phyloP scores from a whole-genome alignment of 116 monocot species.

The Papilionanthe hybrid region DNA sequence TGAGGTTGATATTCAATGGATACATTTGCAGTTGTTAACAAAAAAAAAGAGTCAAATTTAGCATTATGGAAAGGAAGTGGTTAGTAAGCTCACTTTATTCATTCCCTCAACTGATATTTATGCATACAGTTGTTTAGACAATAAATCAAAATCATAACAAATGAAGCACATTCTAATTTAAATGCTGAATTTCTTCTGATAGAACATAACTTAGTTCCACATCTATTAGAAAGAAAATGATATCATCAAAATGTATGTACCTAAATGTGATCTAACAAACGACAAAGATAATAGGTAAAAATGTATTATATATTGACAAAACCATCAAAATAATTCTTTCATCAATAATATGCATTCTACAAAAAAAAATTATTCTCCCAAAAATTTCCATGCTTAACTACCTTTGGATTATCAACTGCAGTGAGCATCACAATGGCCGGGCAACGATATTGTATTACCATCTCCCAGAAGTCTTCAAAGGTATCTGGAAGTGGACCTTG shows the following conservation, averaged over 20 bases:
- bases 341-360: background rate
- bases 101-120: too few relatives aligned
- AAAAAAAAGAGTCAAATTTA: too few relatives aligned
- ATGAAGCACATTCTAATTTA: background rate
- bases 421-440: constrained; percentile 97
- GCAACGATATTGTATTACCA: constrained; percentile 70
- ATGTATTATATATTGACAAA: background rate
- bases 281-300: background rate
- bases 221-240: background rate
- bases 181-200: background rate
- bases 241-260: background rate
- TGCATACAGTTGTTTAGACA: too few relatives aligned
- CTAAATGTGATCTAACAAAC: constrained; percentile 2
- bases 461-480: constrained; percentile 93
- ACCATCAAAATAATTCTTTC: background rate
- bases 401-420: constrained; percentile 66
- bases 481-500: constrained; percentile 89
- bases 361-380: background rate
- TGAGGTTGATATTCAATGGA: too few relatives aligned
- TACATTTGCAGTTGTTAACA: too few relatives aligned
- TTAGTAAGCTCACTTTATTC: too few relatives aligned
- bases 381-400: constrained; percentile 19
- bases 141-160: background rate
- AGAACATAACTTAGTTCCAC: too few relatives aligned
- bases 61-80: too few relatives aligned